Conservation (phyloP, 305 asterid species). For the Fraxinus dipetala region DNA sequence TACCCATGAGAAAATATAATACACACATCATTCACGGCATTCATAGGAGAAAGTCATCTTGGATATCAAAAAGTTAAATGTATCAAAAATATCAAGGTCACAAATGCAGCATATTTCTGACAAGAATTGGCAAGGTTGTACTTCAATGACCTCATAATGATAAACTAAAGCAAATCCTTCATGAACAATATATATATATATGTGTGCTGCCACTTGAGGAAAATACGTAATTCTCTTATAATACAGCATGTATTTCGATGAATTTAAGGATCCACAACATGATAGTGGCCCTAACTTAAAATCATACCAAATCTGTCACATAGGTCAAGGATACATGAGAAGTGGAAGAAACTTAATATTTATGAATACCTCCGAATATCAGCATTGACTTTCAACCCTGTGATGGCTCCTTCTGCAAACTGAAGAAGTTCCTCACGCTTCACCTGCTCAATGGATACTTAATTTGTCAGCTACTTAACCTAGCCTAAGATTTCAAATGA, state of each 20-base stretch:
- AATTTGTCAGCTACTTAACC: conserved; percentile 25
- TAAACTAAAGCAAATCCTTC: neutral
- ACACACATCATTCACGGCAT: neutral
- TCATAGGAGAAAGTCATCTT: conserved; percentile 10
- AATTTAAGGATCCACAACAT: neutral
- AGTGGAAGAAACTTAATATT: conserved; percentile 21
- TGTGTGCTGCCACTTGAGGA: neutral
- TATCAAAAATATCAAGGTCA: neutral
- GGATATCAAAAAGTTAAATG: neutral
- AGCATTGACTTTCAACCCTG: conserved; percentile 88
- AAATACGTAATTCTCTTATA: conserved; percentile 18
- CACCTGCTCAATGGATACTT: conserved; percentile 51
- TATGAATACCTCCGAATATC: conserved; percentile 66
- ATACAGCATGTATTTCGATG: neutral
- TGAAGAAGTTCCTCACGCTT: conserved; percentile 95
- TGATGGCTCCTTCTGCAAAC: conserved; percentile 93
- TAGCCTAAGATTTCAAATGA: conserved; percentile 19
- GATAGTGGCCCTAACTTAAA: conserved; percentile 4
- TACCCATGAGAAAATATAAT: neutral
- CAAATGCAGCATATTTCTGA: conserved; percentile 5
- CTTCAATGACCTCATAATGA: neutral
- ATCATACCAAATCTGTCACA: neutral
- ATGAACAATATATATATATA: neutral
- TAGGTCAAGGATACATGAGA: conserved; percentile 2
- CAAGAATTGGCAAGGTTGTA: neutral